Evolutionary conservation across 1,284 basidiomycete genomes (phyloP).

Genomic region (Mrakiaceae sp.): DNA sequence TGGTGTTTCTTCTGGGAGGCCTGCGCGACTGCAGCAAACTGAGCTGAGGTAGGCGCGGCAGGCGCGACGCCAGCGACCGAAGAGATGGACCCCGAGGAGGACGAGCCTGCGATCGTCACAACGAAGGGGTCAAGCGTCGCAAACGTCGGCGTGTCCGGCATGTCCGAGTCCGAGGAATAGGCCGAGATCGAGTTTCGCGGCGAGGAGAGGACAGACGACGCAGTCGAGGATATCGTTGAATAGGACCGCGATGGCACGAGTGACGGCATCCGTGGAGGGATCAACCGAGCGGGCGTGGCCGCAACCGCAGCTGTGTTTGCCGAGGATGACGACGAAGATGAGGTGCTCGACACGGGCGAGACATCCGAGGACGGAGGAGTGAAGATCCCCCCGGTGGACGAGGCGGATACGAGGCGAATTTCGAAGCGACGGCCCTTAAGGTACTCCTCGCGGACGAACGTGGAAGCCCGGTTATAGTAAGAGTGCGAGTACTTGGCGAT

Average conservation of each 20-base stretch:
- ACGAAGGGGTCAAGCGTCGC: not conserved
- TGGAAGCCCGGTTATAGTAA: conserved; percentile 89
- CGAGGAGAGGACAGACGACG: not conserved
- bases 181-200: not conserved
- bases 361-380: not conserved
- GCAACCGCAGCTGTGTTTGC: not conserved
- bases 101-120: not conserved
- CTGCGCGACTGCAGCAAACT: too few relatives aligned
- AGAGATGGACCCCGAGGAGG: not conserved
- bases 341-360: not conserved
- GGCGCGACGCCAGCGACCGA: not conserved
- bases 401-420: conserved; percentile 21
- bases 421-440: conserved; percentile 39
- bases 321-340: not conserved
- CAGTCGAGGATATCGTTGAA: not conserved
- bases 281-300: too few relatives aligned
- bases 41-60: too few relatives aligned
- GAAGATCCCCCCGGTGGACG: not conserved
- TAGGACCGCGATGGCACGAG: too few relatives aligned
- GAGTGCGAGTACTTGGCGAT: conserved; percentile 95
- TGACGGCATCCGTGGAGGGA: too few relatives aligned
- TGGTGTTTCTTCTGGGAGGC: too few relatives aligned
- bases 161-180: conserved; percentile 11
- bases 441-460: conserved; percentile 84
- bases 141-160: conserved; percentile 15